These are phyloP conservation scores for Cylindrotheca closterium DNA, from an alignment of 108 stramenopile species.

Conservation along the genomic window DNA sequence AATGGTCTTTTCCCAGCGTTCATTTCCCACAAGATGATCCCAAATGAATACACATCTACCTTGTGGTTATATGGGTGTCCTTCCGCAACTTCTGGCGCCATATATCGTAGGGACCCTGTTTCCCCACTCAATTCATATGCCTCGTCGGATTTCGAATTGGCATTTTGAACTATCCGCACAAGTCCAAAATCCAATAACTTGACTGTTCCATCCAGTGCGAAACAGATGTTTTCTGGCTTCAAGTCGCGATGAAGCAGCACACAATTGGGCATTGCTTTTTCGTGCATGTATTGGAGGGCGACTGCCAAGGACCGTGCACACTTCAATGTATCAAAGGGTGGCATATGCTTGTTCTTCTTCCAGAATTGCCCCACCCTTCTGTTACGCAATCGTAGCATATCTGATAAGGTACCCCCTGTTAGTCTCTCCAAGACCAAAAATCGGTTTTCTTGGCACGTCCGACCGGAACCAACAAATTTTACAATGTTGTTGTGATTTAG, in stretches of 20 bases:
- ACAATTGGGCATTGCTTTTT: conserved; percentile 75
- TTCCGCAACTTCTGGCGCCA: conserved; percentile 91
- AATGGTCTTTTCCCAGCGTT: conserved; percentile 90
- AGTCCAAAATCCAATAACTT: conserved; percentile 97
- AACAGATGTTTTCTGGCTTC: conserved; percentile 89
- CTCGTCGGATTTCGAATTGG: conserved; percentile 65
- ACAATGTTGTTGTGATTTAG: conserved; percentile 83
- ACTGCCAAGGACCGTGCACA: conserved; percentile 70
- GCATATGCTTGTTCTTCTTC: conserved; percentile 73
- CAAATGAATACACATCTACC: conserved; percentile 81
- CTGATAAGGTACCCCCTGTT: conserved; percentile 85
- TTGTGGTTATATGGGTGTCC: conserved; percentile 76
- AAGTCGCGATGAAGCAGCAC: conserved; percentile 90
- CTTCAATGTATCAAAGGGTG: conserved; percentile 75
- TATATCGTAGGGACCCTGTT: conserved; percentile 93
- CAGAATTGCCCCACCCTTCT: conserved; percentile 87
- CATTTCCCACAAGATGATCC: conserved; percentile 95
- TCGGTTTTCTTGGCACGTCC: conserved; percentile 72
- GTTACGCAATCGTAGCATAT: conserved; percentile 87
- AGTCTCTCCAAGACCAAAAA: conserved; percentile 89
- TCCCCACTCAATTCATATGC: conserved; percentile 95
- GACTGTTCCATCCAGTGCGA: conserved; percentile 90
- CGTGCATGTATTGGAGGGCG: conserved; percentile 84
- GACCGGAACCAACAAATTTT: conserved; percentile 77
- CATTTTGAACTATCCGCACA: conserved; percentile 81